phyloP scores from a whole-genome alignment of 2,329 filamentous ascomycete genomes.

The Pseudogymnoascus sp. region DNA sequence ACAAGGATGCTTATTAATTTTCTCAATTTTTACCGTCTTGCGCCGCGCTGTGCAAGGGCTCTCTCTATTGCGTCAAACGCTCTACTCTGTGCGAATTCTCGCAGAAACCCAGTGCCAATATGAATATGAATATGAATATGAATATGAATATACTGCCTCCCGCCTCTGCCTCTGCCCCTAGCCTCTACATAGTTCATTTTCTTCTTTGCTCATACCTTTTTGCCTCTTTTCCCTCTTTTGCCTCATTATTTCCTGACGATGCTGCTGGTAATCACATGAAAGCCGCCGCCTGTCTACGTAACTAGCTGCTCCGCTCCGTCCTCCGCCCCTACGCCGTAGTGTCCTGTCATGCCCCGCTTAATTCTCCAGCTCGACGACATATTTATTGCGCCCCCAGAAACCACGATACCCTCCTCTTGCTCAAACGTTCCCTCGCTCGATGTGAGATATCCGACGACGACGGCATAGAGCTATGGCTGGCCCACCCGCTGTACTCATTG shows the following conservation, averaged over 20 bases:
- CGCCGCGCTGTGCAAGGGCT: neutral
- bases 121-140: neutral
- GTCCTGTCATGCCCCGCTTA: neutral
- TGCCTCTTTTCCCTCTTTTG: neutral
- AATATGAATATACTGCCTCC: neutral
- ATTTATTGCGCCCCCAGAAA: neutral
- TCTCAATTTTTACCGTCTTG: neutral
- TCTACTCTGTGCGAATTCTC: neutral
- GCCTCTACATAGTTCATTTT: neutral
- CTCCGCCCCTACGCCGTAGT: neutral
- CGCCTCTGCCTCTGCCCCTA: neutral
- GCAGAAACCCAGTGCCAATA: neutral
- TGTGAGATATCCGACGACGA: neutral
- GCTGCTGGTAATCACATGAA: neutral
- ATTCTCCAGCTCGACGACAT: neutral
- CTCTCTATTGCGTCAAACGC: neutral
- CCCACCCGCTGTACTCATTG: conserved; percentile 42
- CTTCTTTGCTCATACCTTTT: neutral
- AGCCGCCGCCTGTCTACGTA: neutral
- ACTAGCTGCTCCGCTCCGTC: neutral
- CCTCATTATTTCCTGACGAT: neutral
- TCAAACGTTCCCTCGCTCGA: neutral
- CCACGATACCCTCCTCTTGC: neutral
- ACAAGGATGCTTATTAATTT: neutral
- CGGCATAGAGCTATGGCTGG: conserved; percentile 33